Evolutionary conservation across 352 stramenopile genomes (phyloP).

Genomic region (Pythium aristosporum): DNA sequence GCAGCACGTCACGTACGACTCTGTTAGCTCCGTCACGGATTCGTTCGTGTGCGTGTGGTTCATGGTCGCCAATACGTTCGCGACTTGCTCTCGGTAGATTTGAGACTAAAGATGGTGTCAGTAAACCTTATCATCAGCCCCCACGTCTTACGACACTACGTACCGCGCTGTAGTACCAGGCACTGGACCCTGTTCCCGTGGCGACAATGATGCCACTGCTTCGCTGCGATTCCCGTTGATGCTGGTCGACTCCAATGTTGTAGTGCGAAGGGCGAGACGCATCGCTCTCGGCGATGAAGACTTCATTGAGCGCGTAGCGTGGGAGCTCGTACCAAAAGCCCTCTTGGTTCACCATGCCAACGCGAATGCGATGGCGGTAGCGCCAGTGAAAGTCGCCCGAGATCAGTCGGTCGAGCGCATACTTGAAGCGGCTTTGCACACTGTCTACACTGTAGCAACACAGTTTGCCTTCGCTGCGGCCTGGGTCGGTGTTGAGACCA

Average conservation of each 20-base stretch:
- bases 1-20: constrained; percentile 53
- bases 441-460: constrained; percentile 87
- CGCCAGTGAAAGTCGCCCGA: constrained; percentile 79
- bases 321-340: constrained; percentile 86
- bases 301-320: constrained; percentile 85
- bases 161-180: constrained; percentile 87
- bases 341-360: constrained; percentile 89
- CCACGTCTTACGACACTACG: constrained; percentile 17
- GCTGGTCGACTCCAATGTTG: constrained; percentile 87
- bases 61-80: constrained; percentile 79
- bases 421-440: constrained; percentile 67
- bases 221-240: constrained; percentile 85
- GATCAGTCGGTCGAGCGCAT: constrained; percentile 66
- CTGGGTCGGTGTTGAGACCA: constrained; percentile 84
- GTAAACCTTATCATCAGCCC: not conserved
- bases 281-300: constrained; percentile 88
- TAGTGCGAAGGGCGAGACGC: constrained; percentile 84
- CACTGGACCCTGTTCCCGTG: constrained; percentile 85
- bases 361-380: constrained; percentile 78
- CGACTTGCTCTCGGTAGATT: constrained; percentile 85
- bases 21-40: constrained; percentile 84
- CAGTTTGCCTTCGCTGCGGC: constrained; percentile 82
- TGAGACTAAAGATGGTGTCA: constrained; percentile 49
- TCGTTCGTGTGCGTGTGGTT: constrained; percentile 88
- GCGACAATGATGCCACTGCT: constrained; percentile 88